phyloP scores from a whole-genome alignment of 345 rosid species.

The Eucalyptus rudis region DNA sequence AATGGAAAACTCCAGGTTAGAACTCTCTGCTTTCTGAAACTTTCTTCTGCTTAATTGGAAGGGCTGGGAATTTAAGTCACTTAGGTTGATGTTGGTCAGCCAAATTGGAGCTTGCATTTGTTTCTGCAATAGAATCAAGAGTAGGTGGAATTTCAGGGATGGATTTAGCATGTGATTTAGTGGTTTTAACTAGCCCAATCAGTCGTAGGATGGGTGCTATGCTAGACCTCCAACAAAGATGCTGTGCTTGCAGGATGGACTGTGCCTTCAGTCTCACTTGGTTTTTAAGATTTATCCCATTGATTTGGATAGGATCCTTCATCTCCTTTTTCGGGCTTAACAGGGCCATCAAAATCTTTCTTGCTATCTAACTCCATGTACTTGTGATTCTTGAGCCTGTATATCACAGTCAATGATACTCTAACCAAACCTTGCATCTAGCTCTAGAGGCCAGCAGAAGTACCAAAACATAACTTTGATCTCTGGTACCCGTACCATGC shows the following conservation, averaged over 20 bases:
- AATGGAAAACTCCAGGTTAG: constrained; percentile 81
- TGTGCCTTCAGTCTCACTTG: not conserved
- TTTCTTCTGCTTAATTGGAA: not conserved
- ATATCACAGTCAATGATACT: not conserved
- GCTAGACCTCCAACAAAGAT: not conserved
- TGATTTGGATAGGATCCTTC: not conserved
- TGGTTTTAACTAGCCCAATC: not conserved
- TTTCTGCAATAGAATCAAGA: not conserved
- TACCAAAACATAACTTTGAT: not conserved
- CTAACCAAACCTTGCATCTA: not conserved
- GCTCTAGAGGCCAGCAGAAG: not conserved
- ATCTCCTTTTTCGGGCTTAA: not conserved
- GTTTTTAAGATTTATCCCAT: not conserved
- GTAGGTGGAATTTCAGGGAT: not conserved
- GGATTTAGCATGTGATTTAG: not conserved
- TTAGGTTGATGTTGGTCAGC: not conserved
- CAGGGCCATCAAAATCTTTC: not conserved
- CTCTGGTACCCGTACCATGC: not conserved
- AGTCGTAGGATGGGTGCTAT: not conserved
- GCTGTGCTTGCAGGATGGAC: not conserved
- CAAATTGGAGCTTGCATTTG: not conserved
- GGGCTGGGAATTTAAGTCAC: not conserved
- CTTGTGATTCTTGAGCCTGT: not conserved
- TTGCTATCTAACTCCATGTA: not conserved
- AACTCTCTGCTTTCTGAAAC: not conserved